Conservation (phyloP, 2,329 filamentous ascomycete species). For the Scedosporium aurantiacum region DNA sequence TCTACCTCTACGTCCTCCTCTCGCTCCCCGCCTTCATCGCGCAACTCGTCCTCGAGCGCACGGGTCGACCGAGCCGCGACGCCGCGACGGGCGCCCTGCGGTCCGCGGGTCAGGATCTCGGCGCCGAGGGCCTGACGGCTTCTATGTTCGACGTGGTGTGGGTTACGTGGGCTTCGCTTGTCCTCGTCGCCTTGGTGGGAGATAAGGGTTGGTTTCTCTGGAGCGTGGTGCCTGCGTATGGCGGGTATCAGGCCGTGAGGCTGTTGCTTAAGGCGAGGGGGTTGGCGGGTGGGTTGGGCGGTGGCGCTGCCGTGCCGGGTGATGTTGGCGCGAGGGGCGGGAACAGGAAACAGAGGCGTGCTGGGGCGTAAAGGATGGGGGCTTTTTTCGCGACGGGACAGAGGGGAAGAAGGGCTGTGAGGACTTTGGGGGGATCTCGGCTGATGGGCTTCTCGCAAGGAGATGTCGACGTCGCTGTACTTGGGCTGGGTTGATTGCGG, state of each 20-base stretch:
- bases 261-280: slow-evolving; percentile 44
- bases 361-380: slow-evolving; percentile 27
- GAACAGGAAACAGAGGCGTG: slow-evolving; percentile 45
- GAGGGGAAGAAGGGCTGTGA: neutral
- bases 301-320: slow-evolving; percentile 13
- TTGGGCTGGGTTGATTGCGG: too few relatives aligned
- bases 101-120: slow-evolving; percentile 75
- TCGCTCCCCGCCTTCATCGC: slow-evolving; percentile 66
- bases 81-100: slow-evolving; percentile 54
- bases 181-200: slow-evolving; percentile 65
- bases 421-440: neutral
- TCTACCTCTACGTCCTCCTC: slow-evolving; percentile 59
- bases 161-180: slow-evolving; percentile 75
- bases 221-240: slow-evolving; percentile 44
- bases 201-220: slow-evolving; percentile 60
- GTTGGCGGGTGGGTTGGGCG: slow-evolving; percentile 26
- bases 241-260: slow-evolving; percentile 40
- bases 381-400: neutral
- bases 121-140: slow-evolving; percentile 79
- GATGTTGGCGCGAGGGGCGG: slow-evolving; percentile 24
- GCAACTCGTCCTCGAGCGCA: slow-evolving; percentile 74
- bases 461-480: too few relatives aligned
- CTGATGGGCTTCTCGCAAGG: too few relatives aligned
- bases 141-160: slow-evolving; percentile 98
- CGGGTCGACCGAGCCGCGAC: slow-evolving; percentile 68